A percentile compares a stretch with the other conserved stretches of the same genome.
These are phyloP conservation scores for Mycosphaerella sp. DNA, from an alignment of 2,329 filamentous ascomycete species.

Conservation along the genomic window DNA sequence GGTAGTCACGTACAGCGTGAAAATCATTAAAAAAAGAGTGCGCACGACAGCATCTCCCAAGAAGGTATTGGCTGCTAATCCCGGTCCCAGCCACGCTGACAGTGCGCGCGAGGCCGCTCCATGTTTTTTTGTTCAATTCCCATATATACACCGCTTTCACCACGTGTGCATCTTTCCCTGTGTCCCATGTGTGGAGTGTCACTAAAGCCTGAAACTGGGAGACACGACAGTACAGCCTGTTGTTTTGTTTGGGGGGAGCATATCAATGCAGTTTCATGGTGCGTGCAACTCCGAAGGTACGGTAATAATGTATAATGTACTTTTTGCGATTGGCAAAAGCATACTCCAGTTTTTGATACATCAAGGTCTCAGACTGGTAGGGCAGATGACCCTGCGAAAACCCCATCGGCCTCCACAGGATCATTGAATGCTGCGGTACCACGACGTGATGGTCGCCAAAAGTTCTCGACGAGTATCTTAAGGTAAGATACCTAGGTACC, in stretches of 20 bases:
- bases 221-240: background rate
- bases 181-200: background rate
- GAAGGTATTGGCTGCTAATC: background rate
- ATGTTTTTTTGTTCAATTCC: too few relatives aligned
- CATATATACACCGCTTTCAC: background rate
- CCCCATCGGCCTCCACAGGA: too few relatives aligned
- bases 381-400: too few relatives aligned
- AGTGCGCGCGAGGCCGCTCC: background rate
- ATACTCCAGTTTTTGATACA: too few relatives aligned
- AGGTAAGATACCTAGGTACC: too few relatives aligned
- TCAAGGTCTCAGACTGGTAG: too few relatives aligned
- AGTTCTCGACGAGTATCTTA: background rate
- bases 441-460: background rate
- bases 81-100: background rate
- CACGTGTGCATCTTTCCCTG: background rate
- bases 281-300: too few relatives aligned
- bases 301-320: too few relatives aligned
- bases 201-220: background rate
- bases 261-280: background rate
- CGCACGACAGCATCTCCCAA: background rate
- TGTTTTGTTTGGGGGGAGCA: too few relatives aligned
- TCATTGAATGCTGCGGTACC: background rate
- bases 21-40: too few relatives aligned
- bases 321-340: too few relatives aligned
- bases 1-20: background rate